Evolutionary conservation across 192 early-diverging fungal species (phyloP).

Genomic region (Podila horticola): DNA sequence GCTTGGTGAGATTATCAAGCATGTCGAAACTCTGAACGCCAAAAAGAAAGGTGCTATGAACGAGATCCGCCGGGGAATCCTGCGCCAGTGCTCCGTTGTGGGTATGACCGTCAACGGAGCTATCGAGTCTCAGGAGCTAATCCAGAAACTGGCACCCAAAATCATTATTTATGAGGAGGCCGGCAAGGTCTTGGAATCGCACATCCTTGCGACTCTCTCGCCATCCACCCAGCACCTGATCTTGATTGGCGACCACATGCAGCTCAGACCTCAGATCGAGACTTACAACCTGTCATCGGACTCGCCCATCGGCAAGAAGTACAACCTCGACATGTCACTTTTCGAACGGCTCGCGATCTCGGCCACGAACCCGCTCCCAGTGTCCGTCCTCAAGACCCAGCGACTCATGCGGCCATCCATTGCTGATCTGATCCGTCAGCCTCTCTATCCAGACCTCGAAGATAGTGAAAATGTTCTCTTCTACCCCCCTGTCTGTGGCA

Average conservation of each 20-base stretch:
- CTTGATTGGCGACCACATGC: constrained; percentile 61
- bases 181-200: constrained; percentile 66
- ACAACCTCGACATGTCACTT: constrained; percentile 56
- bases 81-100: constrained; percentile 52
- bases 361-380: constrained; percentile 40
- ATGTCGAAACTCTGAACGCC: constrained; percentile 5
- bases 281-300: constrained; percentile 49
- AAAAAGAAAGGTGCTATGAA: constrained; percentile 34
- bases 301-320: constrained; percentile 43
- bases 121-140: constrained; percentile 56
- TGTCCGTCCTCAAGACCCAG: constrained; percentile 53
- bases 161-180: constrained; percentile 70
- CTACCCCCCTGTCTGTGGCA: constrained; percentile 55
- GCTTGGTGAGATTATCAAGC: constrained; percentile 18
- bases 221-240: constrained; percentile 62
- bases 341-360: constrained; percentile 61
- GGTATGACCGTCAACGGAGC: constrained; percentile 71
- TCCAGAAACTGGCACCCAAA: constrained; percentile 54
- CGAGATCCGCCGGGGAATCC: constrained; percentile 36
- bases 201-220: constrained; percentile 58
- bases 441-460: constrained; percentile 55
- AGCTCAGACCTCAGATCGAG: constrained; percentile 45
- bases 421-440: constrained; percentile 54
- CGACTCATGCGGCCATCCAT: constrained; percentile 65
- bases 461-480: no score